Evolutionary conservation across 768 basidiomycete species (phyloP), one percentile per base, ranked within the genome.

Genomic region (Chalciporus chontae): DNA sequence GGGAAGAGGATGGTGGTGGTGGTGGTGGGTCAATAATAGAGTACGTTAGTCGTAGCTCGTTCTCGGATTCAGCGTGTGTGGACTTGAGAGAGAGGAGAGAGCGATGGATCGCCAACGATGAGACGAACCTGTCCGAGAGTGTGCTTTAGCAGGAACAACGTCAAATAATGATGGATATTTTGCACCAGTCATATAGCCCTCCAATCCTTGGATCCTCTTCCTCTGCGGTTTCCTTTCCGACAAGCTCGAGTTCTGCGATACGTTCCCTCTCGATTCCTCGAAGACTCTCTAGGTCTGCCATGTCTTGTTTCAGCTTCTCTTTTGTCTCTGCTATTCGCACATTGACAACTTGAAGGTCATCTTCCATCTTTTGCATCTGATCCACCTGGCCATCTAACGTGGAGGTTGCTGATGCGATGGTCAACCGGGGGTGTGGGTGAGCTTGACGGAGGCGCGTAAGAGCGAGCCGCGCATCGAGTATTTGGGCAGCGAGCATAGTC

Each of bases 371-470:
- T 60, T 91, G 85, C 83, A 94, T 89, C 63, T 89, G 80, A 8
- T 71, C 75, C n/a, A 87, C 81, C 56, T 94, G 91, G 10, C 78
- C 78, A 9, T 83, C 81, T 2, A 92, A 80, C 46, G 84, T 81
- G 53, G 85, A 76, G 42, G 83, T 83, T 0, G 93, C 93, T 40
- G 84, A 73, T 3, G 81, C 68, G 29, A 90, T 78, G 0, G 93
- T 95, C 29, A 94, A 69, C 9, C 92, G 80, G 40, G 92, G 85
- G 17, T 83, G 79, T 0, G 90, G 87, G 57, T 94, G 83, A 2
- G 84, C 79, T 56, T 92, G 86, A 17, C 89, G 82, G 15, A 94
- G 80, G 2, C 92, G 81, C 7, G 85, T 84, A 32, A 94, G 75
- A 1, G 85, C 79, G 4, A 93, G 78, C 31, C 88, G 84, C 31